Evolutionary conservation across 768 basidiomycete species (phyloP).

Genomic region (Agaricus sinodeliciosus): DNA sequence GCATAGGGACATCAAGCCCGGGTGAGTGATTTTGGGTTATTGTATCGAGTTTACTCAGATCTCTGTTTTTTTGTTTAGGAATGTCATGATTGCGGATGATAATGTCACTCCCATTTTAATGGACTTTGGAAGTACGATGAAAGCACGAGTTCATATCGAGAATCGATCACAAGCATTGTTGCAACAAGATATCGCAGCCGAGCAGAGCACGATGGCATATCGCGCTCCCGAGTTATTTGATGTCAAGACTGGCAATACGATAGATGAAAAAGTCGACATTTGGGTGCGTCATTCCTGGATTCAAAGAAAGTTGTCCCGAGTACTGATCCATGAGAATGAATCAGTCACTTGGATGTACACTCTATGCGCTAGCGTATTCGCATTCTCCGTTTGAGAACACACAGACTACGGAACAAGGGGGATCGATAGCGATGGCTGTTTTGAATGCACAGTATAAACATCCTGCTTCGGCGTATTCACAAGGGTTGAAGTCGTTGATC

Average conservation of each 20-base stretch:
- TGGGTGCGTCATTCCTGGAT: conserved; percentile 54
- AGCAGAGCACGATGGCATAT: conserved; percentile 98
- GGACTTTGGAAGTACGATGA: conserved; percentile 93
- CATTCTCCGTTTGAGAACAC: conserved; percentile 95
- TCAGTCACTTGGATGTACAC: conserved; percentile 91
- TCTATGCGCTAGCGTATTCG: conserved; percentile 91
- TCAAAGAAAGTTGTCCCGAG: background rate
- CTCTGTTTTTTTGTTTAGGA: conserved; percentile 38
- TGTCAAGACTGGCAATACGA: conserved; percentile 79
- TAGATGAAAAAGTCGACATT: conserved; percentile 96
- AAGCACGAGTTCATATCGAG: conserved; percentile 77
- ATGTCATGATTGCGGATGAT: conserved; percentile 95
- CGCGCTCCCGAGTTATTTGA: conserved; percentile 97
- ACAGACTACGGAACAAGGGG: conserved; percentile 89
- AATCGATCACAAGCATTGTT: conserved; percentile 81
- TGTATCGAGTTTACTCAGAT: background rate
- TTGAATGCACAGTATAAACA: conserved; percentile 91
- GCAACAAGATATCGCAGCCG: conserved; percentile 95
- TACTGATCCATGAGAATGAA: background rate
- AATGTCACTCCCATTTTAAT: conserved; percentile 85
- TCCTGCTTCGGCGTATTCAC: conserved; percentile 79
- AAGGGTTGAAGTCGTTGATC: conserved; percentile 76
- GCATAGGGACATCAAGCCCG: conserved; percentile 95
- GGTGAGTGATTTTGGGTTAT: conserved; percentile 41
- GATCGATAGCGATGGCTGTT: conserved; percentile 97